Evolutionary conservation across 1,284 basidiomycete genomes (phyloP).

Genomic region (Papiliotrema fonsecae): DNA sequence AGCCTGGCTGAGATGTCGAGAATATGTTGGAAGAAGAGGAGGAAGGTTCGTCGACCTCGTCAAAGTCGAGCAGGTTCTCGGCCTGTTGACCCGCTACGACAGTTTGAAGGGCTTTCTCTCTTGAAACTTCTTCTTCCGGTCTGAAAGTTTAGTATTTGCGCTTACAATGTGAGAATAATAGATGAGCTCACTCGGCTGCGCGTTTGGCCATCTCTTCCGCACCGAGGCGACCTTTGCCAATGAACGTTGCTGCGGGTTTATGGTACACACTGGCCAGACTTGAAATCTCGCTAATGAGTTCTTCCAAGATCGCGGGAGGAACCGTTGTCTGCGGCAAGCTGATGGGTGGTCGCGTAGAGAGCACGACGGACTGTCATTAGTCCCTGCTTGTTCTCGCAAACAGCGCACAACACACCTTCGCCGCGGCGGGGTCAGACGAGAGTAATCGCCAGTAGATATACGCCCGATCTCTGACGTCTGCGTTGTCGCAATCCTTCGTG

Average conservation of each 20-base stretch:
- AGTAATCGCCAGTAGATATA: slow-evolving; percentile 96
- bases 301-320: slow-evolving; percentile 82
- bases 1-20: neutral
- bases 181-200: slow-evolving; percentile 57
- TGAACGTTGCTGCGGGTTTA: slow-evolving; percentile 87
- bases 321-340: slow-evolving; percentile 87
- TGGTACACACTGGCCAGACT: slow-evolving; percentile 89
- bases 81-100: slow-evolving; percentile 84
- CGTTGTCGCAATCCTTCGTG: slow-evolving; percentile 95
- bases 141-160: slow-evolving; percentile 30
- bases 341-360: slow-evolving; percentile 88
- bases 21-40: neutral
- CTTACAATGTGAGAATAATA: neutral
- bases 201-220: slow-evolving; percentile 74
- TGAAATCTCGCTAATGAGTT: slow-evolving; percentile 82
- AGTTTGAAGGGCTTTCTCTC: slow-evolving; percentile 78
- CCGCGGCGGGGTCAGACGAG: slow-evolving; percentile 86
- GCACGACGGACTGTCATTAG: slow-evolving; percentile 70
- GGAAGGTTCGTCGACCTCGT: slow-evolving; percentile 58
- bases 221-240: slow-evolving; percentile 76
- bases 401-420: slow-evolving; percentile 61
- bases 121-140: slow-evolving; percentile 59
- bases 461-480: slow-evolving; percentile 87
- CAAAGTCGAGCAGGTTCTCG: slow-evolving; percentile 92
- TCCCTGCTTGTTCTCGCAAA: neutral